These are phyloP conservation scores for Cenchrus purpureus DNA, from an alignment of 176 grass and related monocot genomes.

Conservation along the genomic window DNA sequence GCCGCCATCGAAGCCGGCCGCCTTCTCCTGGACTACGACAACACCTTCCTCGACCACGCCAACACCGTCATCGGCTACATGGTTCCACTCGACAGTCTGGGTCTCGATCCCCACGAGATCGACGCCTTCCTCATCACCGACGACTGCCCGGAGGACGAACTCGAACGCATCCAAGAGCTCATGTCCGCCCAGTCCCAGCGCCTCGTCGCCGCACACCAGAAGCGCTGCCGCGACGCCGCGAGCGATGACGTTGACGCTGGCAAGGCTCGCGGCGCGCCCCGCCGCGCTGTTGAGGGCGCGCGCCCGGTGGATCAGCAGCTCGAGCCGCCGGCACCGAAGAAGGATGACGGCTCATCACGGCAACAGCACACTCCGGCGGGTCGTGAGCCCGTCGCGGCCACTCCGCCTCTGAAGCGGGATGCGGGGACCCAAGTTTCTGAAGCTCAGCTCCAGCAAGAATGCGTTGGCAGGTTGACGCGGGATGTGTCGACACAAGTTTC, in stretches of 20 bases:
- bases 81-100: neutral
- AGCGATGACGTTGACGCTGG: neutral
- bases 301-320: neutral
- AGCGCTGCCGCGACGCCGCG: too few relatives aligned
- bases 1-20: too few relatives aligned
- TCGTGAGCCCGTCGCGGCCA: neutral
- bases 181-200: neutral
- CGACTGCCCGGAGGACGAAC: too few relatives aligned
- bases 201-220: too few relatives aligned
- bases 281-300: neutral
- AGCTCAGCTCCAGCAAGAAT: neutral
- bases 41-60: too few relatives aligned
- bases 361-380: too few relatives aligned
- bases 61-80: too few relatives aligned
- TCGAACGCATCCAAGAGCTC: neutral
- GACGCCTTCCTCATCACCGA: neutral
- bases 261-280: neutral
- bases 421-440: neutral
- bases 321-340: neutral
- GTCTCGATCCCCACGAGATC: neutral
- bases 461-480: neutral
- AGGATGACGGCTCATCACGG: neutral
- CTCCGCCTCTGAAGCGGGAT: neutral
- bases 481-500: neutral
- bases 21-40: too few relatives aligned